Evolutionary conservation across 1,284 basidiomycete species (phyloP).

Genomic region (Xerocomus minutiporus): DNA sequence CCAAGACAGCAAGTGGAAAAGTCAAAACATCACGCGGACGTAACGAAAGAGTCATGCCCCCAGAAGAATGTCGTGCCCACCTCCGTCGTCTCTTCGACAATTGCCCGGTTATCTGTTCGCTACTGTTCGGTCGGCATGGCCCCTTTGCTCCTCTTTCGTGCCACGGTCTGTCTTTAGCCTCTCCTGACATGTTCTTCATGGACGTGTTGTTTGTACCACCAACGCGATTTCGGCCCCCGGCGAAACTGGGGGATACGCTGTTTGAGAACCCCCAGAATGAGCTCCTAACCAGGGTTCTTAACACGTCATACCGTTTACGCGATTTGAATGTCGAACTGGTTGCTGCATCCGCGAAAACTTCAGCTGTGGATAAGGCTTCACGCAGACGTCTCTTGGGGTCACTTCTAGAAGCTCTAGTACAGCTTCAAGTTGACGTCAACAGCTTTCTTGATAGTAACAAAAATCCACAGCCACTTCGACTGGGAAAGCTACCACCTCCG

Average conservation of each 20-base stretch:
- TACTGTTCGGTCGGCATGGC: slow-evolving; percentile 93
- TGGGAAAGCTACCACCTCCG: slow-evolving; percentile 89
- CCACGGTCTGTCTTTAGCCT: slow-evolving; percentile 59
- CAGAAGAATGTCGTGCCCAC: slow-evolving; percentile 92
- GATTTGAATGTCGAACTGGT: slow-evolving; percentile 72
- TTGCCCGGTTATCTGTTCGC: slow-evolving; percentile 76
- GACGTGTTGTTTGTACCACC: slow-evolving; percentile 90
- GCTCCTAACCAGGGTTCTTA: slow-evolving; percentile 81
- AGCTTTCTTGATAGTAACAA: slow-evolving; percentile 97
- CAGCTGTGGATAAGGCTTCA: slow-evolving; percentile 51
- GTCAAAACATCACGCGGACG: slow-evolving; percentile 73
- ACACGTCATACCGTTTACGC: slow-evolving; percentile 77
- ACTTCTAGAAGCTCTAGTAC: slow-evolving; percentile 80
- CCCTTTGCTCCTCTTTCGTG: slow-evolving; percentile 63
- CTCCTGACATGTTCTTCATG: slow-evolving; percentile 97
- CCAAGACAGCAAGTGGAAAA: slow-evolving; percentile 73
- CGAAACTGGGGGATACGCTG: slow-evolving; percentile 87
- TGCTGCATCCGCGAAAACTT: slow-evolving; percentile 56
- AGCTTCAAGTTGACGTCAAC: slow-evolving; percentile 94
- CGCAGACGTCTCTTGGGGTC: slow-evolving; percentile 60
- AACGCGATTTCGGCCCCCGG: slow-evolving; percentile 92
- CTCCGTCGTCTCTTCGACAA: slow-evolving; percentile 86
- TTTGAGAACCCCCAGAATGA: slow-evolving; percentile 98
- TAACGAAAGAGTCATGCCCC: slow-evolving; percentile 85
- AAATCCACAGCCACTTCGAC: slow-evolving; percentile 81